These are phyloP conservation scores for Oryza rufipogon DNA, from an alignment of 176 grass and related monocot species.

Conservation along the genomic window DNA sequence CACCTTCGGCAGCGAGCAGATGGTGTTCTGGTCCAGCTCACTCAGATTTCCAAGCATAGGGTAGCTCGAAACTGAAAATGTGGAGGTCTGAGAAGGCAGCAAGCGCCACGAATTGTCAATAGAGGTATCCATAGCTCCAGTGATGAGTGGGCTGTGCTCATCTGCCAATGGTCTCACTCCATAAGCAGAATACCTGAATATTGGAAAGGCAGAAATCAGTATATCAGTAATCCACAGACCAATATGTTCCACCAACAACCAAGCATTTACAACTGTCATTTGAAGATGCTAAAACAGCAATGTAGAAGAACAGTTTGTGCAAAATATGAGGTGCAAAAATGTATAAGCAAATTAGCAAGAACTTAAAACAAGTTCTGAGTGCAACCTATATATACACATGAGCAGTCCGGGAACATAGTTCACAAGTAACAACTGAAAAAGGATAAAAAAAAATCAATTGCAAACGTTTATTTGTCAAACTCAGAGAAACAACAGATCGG, in stretches of 20 bases:
- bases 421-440: not conserved
- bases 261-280: not conserved
- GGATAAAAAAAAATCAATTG: not conserved
- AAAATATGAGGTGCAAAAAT: not conserved
- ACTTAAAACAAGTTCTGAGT: not conserved
- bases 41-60: constrained; percentile 40
- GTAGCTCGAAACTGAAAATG: constrained; percentile 54
- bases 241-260: not conserved
- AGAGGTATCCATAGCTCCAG: constrained; percentile 37
- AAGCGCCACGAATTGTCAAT: constrained; percentile 57
- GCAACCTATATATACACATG: not conserved
- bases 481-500: not conserved
- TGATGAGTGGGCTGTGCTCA: constrained; percentile 55
- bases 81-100: constrained; percentile 42
- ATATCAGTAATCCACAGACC: not conserved
- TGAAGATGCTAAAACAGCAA: not conserved
- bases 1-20: constrained; percentile 47
- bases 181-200: constrained; percentile 53
- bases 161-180: constrained; percentile 48
- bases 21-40: constrained; percentile 51
- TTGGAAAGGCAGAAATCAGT: not conserved
- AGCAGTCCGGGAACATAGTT: not conserved
- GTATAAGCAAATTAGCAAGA: not conserved
- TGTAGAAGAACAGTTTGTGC: not conserved
- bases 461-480: not conserved